A percentile compares a stretch with the other conserved stretches of the same genome.
Conservation (phyloP, 495 filamentous ascomycete species). For the Thozetella sp. region DNA sequence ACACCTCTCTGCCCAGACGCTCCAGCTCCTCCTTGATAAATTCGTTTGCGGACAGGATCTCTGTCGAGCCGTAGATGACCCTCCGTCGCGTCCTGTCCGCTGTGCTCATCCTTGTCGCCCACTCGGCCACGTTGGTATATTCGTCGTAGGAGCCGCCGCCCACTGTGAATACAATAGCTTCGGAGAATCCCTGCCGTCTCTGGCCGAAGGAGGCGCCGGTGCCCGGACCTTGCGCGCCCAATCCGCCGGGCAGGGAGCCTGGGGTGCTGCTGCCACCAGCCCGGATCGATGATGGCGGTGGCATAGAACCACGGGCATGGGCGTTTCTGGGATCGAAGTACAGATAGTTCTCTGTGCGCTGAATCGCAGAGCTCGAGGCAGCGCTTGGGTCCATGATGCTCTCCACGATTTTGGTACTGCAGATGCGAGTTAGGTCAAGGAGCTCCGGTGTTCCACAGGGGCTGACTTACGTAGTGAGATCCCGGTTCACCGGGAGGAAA, state of each 20-base stretch:
- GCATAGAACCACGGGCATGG: conserved; percentile 92
- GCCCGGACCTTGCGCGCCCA: conserved; percentile 54
- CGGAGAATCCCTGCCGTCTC: conserved; percentile 88
- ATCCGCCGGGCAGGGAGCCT: conserved; percentile 43
- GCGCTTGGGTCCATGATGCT: conserved; percentile 97
- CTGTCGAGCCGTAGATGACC: conserved; percentile 95
- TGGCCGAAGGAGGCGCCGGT: conserved; percentile 91
- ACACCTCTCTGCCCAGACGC: conserved; percentile 64
- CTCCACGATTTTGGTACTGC: conserved; percentile 87
- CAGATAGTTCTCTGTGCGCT: conserved; percentile 97
- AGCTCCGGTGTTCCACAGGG: neutral
- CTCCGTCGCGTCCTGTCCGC: conserved; percentile 62
- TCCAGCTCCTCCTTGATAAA: conserved; percentile 83
- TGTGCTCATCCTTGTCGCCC: conserved; percentile 74
- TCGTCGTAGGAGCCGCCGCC: conserved; percentile 99
- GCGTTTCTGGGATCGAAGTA: conserved; percentile 96
- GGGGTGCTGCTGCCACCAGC: conserved; percentile 37
- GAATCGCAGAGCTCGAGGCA: conserved; percentile 79
- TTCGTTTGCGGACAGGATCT: conserved; percentile 85
- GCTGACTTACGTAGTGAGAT: conserved; percentile 69
- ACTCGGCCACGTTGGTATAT: conserved; percentile 97
- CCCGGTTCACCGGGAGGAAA: conserved; percentile 92
- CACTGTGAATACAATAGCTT: conserved; percentile 96
- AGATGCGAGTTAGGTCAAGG: neutral
- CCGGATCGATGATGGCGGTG: conserved; percentile 62